Base-by-base conservation (phyloP, 768 basidiomycete species). In the Boletus vermiculosoides region DNA sequence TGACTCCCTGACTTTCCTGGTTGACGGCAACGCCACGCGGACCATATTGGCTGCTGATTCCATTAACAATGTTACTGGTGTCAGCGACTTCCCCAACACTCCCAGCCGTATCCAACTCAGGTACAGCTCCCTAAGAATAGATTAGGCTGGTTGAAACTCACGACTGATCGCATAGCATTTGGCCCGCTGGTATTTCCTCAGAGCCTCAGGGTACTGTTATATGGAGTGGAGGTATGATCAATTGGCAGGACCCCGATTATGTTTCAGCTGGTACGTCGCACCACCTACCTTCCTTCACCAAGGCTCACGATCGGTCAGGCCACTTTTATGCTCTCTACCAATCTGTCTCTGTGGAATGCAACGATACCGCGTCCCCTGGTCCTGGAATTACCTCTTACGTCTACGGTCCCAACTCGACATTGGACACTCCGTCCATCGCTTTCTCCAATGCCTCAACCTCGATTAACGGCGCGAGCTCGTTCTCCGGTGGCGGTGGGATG, bases 181-280 rank as follows among this genome's bases (percentile, higher is more conserved):
- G 92, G 91, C 87, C 91, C n/a, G 87, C 88, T 7, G 92, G 92
- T 33, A 85, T 90, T 65, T 55, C 76, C 39, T 66, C 77, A 10
- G 78, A 77, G 34, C 76, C 90, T 9, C 72, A 75, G 48, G 92
- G 92, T 25, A 92, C 88, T 9, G 73, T 95, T 34, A 63, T 81
- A 54, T 95, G 92, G 92, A 80, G 85, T 16, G 90, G 89, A 59
- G 92, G 85, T 73, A 79, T 90, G 83, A 90, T 92, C 73, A 75
- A 92, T 76, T 94, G 88, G 87, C 64, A 76, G 20, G 84, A 93
- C 68, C 83, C 88, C 33, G 92, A 94, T 71, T 94, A 92, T 71
- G 55, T 72, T 50, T 68, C 86, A 15, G 85, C 88, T 20, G 87
- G 83, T 77, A 70, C 50, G 72, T 67, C 13, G 4, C 6, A 34